These are phyloP conservation scores for Trichomonascaceae sp. DNA, from an alignment of 1,139 yeast species.

Conservation along the genomic window DNA sequence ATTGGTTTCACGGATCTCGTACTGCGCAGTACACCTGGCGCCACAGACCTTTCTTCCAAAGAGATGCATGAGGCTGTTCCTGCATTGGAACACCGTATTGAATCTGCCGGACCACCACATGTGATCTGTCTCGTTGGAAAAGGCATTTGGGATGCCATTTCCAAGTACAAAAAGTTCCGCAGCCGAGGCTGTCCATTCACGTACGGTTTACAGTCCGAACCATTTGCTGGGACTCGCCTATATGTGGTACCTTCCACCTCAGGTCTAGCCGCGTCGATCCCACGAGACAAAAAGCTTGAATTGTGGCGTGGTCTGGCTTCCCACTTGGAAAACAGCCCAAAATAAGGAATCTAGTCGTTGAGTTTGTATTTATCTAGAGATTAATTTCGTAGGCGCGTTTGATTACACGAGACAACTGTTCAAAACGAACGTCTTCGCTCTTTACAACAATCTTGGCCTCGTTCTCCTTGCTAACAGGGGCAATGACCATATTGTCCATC, in stretches of 20 bases:
- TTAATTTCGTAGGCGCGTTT: slow-evolving; percentile 21
- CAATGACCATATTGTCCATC: slow-evolving; percentile 15
- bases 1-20: slow-evolving; percentile 69
- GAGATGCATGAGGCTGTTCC: slow-evolving; percentile 52
- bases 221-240: slow-evolving; percentile 20
- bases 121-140: slow-evolving; percentile 54
- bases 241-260: slow-evolving; percentile 66
- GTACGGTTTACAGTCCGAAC: slow-evolving; percentile 41
- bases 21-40: slow-evolving; percentile 48
- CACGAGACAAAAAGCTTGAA: slow-evolving; percentile 32
- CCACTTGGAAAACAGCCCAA: too few relatives aligned
- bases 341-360: too few relatives aligned
- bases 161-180: slow-evolving; percentile 25
- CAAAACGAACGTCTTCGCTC: slow-evolving; percentile 23
- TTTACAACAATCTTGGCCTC: slow-evolving; percentile 22
- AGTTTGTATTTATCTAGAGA: background rate
- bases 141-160: slow-evolving; percentile 63
- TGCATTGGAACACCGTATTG: slow-evolving; percentile 36
- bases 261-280: slow-evolving; percentile 52
- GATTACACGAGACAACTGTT: slow-evolving; percentile 23
- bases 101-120: slow-evolving; percentile 26
- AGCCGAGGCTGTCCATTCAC: slow-evolving; percentile 18
- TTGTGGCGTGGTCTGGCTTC: slow-evolving; percentile 35
- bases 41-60: slow-evolving; percentile 36
- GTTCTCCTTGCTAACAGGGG: slow-evolving; percentile 22